phyloP scores from a whole-genome alignment of 2,329 filamentous ascomycete genomes.

The Arthroderma uncinatum region DNA sequence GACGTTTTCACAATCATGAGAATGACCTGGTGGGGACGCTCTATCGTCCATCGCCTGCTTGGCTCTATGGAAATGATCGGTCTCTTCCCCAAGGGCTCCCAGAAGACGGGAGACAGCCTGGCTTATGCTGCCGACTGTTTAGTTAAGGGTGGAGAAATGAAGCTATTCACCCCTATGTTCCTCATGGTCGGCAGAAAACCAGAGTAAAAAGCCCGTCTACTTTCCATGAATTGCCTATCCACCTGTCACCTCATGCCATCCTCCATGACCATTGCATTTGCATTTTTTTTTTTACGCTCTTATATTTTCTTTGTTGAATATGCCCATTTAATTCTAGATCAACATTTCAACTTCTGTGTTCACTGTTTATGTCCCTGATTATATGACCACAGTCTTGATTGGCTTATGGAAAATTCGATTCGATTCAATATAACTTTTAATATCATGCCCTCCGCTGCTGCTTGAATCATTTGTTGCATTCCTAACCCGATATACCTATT shows the following conservation, averaged over 20 bases:
- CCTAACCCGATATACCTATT: too few relatives aligned
- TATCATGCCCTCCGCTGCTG: not conserved
- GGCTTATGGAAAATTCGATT: not conserved
- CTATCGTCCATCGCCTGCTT: slow-evolving; percentile 62
- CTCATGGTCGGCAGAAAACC: slow-evolving; percentile 91
- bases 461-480: too few relatives aligned
- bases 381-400: not conserved
- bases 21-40: slow-evolving; percentile 77
- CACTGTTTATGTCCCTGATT: not conserved
- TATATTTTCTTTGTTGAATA: not conserved
- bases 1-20: slow-evolving; percentile 75
- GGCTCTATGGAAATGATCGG: slow-evolving; percentile 63
- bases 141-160: slow-evolving; percentile 73
- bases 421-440: not conserved
- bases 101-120: slow-evolving; percentile 89
- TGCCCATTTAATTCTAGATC: not conserved
- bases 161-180: slow-evolving; percentile 98
- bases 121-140: slow-evolving; percentile 71
- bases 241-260: not conserved
- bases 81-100: slow-evolving; percentile 69
- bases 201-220: slow-evolving; percentile 21
- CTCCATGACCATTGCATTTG: not conserved
- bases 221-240: not conserved
- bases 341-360: not conserved
- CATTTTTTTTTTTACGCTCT: not conserved